Evolutionary conservation across 768 basidiomycete species (phyloP), one percentile per base, ranked within the genome.

Genomic region (Coprinopsis strossmayeri): DNA sequence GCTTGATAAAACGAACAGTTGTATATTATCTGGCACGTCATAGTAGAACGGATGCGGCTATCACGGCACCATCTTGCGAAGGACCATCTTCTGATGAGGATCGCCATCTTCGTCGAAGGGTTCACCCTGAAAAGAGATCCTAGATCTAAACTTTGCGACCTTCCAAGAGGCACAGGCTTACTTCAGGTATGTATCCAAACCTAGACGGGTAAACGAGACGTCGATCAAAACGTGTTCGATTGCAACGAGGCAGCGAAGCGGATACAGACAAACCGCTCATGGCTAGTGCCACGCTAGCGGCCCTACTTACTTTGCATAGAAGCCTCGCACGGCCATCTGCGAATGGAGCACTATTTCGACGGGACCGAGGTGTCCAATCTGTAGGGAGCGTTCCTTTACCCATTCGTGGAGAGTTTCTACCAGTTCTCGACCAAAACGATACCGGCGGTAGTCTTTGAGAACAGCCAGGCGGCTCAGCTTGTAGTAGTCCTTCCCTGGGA

Each of bases 41-140:
- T 45, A 32, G 12, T 12, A 28, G 49, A 30, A 45, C 52, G 40
- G 56, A 53, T 35, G 27, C 28, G 45, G 47, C 46, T 34, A 43
- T 50, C 57, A 65, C 51, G 75, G 71, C 57, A 87, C n/a, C n/a
- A n/a, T n/a, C n/a, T n/a, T 63, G 53, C 66, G 70, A 56, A 75
- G 65, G 52, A 82, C 73, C 88, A 91, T 88, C 66, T 79, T 82
- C 62, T 91, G 88, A 75, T 92, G 89, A 50, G 86, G 88, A 59
- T 78, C 88, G 26, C 88, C 89, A 49, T 86, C 90, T 67, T 83
- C 87, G 64, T 86, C 84, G 68, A 87, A 89, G 62, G 79, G 76
- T 21, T 74, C 73, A 53, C 83, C 84, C 82, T 89, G 64, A 48
- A 57, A 61, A 51, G 38, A 44, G 53, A 53, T 60, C 52, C 49